A percentile compares a stretch with the other conserved stretches of the same genome.
Evolutionary conservation across 306 rosid species (phyloP).

Genomic region (Mucuna pruriens): DNA sequence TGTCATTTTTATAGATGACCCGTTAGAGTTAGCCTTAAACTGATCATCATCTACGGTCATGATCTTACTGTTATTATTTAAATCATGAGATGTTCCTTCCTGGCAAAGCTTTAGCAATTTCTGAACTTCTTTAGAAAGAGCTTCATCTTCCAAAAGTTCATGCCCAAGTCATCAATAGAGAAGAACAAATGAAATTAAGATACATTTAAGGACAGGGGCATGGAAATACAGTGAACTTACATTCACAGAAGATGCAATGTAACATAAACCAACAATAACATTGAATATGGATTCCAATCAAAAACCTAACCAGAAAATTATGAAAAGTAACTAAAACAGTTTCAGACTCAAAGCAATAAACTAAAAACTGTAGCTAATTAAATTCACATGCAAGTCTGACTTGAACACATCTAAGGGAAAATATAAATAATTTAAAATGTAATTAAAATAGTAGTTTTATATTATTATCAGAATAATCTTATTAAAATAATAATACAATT

Average conservation of each 20-base stretch:
- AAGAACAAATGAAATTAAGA: conserved; percentile 27
- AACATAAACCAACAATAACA: conserved; percentile 25
- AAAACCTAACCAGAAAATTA: neutral
- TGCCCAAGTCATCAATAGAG: conserved; percentile 35
- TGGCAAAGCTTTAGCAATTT: conserved; percentile 54
- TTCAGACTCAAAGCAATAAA: conserved; percentile 16
- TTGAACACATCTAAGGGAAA: too few relatives aligned
- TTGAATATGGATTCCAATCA: conserved; percentile 15
- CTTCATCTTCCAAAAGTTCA: conserved; percentile 60
- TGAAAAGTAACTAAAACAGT: neutral
- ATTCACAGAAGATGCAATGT: conserved; percentile 11
- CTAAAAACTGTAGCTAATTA: too few relatives aligned
- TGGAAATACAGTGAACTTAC: conserved; percentile 14
- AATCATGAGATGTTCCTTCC: conserved; percentile 47
- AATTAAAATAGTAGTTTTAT: too few relatives aligned
- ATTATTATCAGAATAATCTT: too few relatives aligned
- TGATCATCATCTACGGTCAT: conserved; percentile 41
- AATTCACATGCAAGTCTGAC: too few relatives aligned
- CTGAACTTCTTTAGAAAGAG: conserved; percentile 69
- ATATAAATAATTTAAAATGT: too few relatives aligned
- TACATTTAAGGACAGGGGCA: conserved; percentile 2
- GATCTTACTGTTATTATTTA: conserved; percentile 35
- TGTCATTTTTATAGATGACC: conserved; percentile 49
- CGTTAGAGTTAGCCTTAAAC: conserved; percentile 25
- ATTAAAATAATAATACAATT: too few relatives aligned